Base-by-base conservation (phyloP, 2,329 filamentous ascomycete species). In the Fusarium anthophilum region DNA sequence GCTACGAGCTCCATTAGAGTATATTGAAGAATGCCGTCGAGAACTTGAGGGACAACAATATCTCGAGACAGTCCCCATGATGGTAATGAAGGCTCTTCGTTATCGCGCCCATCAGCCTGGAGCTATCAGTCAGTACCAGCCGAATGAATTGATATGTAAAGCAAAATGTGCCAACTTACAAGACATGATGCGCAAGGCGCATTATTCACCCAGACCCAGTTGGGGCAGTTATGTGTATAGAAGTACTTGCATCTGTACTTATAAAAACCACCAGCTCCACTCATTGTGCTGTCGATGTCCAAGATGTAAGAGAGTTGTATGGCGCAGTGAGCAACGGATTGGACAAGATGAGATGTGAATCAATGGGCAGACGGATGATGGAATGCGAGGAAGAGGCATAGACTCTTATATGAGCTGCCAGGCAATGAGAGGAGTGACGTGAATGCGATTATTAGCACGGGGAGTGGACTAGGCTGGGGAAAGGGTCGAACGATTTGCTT, bases 201-300 rank as follows among this genome's bases (percentile, higher is more conserved):
- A 61, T 86, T 84, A 61, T 87, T 86, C 24, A 88, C 83, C 80
- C 86, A 88, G 17, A 89, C 87, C 87, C 87, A 89, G 73, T 89
- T 86, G 10, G 81, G 83, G 73, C 87, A 88, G 71, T 88, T 85
- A 76, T 87, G 82, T 37, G 85, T 84, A 65, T 84, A 84, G 74
- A 86, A 88, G 81, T 88, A 87, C 80, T 87, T 89, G 84, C 87
- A 89, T 47, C 85, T 83, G 79, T 87, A 89, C 81, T 86, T 88
- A 77, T 87, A 88, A 69, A 84, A 87, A 43, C 84, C 84, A 50
- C 85, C 84, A 72, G 82, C 77, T 63, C 80, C 78, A 53, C 79
- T 80, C 80, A 81, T 81, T 73, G 64, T 72, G 72, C 60, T 54
- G 58, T 65, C 60, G 72, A 67, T 53, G 51, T 55, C 61, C 62